Base-by-base conservation (phyloP, 345 rosid genomes). In the Boechera retrofracta region DNA sequence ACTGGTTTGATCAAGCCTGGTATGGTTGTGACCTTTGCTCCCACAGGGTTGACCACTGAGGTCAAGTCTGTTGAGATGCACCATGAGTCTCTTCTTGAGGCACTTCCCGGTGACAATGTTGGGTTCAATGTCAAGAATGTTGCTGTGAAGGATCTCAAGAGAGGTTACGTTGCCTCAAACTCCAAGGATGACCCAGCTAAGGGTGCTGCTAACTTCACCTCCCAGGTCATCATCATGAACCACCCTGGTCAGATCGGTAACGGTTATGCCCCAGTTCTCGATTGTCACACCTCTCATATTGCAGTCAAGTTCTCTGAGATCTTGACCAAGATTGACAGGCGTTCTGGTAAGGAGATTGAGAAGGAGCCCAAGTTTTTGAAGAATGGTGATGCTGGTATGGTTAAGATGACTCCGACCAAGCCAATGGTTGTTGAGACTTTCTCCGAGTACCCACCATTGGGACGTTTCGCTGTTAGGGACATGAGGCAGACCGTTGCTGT, bases 391-490 rank as follows among this genome's bases (percentile, higher is more conserved):
- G 90, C 92, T 0, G 86, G 88, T 18, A 61, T 85, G 72, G 86
- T 86, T 21, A 86, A 86, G 88, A 84, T 86, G 89, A 73, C 83
- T 77, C 96, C 96, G 4, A 86, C 89, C 74, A 92, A 92, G 87
- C 97, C 97, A 53, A 92, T 92, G 97, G 97, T 92, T 1, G 97
- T 92, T 0, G 97, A 92, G 82, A 90, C 97, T 2, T 92, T 92
- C 89, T 83, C 93, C 0, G 84, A 63, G 58, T 92, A 92, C 74
- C 96, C 97, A 7, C 97, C 97, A 0, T 91, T 92, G 7, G 97
- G 97, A 5, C 89, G 97, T 7, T 92, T 92, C 44, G 97, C 97
- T 0, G 97, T 92, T 38, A 85, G 97, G 78, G 97, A 92, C 80
- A 92, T 92, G 97, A 87, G 97, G 7, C 97, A 92, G 85, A 92